These are phyloP conservation scores for Pleurotus ostreatus DNA, from an alignment of 768 basidiomycete species.

Conservation along the genomic window DNA sequence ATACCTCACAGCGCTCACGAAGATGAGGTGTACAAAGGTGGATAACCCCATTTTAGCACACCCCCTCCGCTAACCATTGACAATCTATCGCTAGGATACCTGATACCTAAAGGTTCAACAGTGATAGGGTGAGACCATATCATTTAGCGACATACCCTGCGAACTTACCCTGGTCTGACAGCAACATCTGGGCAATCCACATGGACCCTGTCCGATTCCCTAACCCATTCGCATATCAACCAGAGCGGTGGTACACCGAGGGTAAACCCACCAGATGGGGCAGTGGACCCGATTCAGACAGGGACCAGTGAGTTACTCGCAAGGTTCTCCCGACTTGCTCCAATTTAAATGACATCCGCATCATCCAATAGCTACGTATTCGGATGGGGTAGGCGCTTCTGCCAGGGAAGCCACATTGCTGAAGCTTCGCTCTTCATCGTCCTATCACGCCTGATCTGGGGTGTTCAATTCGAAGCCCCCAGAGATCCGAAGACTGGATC, in stretches of 20 bases:
- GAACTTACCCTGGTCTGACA: background rate
- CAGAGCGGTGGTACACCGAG: slow-evolving; percentile 26
- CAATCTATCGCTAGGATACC: background rate
- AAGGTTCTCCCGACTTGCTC: background rate
- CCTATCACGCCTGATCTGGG: slow-evolving; percentile 15
- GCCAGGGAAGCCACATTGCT: slow-evolving; percentile 19
- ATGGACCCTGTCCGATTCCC: slow-evolving; percentile 21
- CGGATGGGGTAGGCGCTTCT: slow-evolving; percentile 27
- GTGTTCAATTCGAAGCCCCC: slow-evolving; percentile 15
- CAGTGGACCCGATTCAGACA: slow-evolving; percentile 18
- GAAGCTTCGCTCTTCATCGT: slow-evolving; percentile 16
- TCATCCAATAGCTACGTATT: slow-evolving; percentile 16
- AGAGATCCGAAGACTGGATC: slow-evolving; percentile 12
- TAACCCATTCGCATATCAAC: slow-evolving; percentile 22
- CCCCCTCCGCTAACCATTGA: background rate
- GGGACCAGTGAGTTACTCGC: slow-evolving; percentile 16
- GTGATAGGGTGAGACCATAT: background rate
- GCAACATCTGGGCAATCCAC: slow-evolving; percentile 21
- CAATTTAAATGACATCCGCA: background rate
- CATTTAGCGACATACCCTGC: background rate
- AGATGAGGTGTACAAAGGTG: slow-evolving; percentile 3
- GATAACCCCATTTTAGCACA: background rate
- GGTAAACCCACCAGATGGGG: slow-evolving; percentile 18
- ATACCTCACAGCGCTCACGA: slow-evolving; percentile 2
- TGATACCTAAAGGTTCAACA: slow-evolving; percentile 3